Percentiles rank a stretch among this genome's conserved stretches.
These are phyloP conservation scores for Lepidopterella palustris DNA, from an alignment of 495 filamentous ascomycete species.

Conservation along the genomic window DNA sequence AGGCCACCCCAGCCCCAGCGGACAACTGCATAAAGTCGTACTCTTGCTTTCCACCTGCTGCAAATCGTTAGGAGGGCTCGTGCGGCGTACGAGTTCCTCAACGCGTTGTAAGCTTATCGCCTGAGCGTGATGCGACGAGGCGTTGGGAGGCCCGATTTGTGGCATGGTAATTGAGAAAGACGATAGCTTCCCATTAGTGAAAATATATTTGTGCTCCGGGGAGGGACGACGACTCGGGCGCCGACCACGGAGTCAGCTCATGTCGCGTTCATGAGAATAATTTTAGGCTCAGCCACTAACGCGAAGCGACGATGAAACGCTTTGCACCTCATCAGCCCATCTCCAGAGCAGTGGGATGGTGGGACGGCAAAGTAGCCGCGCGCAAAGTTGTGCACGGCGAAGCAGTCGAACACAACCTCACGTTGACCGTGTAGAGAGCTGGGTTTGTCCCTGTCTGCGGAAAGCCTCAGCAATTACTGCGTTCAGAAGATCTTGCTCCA, in stretches of 20 bases:
- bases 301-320: slow-evolving; percentile 8
- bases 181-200: neutral
- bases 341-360: too few relatives aligned
- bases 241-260: neutral
- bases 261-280: slow-evolving; percentile 8
- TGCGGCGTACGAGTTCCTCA: neutral
- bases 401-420: neutral
- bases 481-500: neutral
- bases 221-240: neutral
- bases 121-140: too few relatives aligned
- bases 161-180: neutral
- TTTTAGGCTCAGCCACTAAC: slow-evolving; percentile 20
- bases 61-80: neutral
- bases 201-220: neutral
- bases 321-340: slow-evolving; percentile 8
- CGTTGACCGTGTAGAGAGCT: neutral
- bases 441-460: too few relatives aligned
- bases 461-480: too few relatives aligned
- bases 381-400: slow-evolving; percentile 1
- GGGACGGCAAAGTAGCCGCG: slow-evolving; percentile 3
- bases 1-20: neutral
- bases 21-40: neutral
- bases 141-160: neutral
- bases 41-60: neutral
- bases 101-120: neutral